Base-by-base conservation (phyloP, 192 early-diverging fungal species). In the Umbelopsis sp. region DNA sequence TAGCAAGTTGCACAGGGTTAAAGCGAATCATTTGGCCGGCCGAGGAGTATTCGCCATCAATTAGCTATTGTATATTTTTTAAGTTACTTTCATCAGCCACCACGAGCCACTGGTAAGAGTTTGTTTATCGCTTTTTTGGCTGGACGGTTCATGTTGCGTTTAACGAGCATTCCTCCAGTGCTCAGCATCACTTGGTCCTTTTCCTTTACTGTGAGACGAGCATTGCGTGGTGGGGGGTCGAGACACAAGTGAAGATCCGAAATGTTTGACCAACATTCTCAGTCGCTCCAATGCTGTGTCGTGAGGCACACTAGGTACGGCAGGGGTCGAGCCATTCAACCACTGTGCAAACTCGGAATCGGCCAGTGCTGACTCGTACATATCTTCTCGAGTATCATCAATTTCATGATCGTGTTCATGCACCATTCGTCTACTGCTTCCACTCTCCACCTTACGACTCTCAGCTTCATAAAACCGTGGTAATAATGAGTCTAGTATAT, bases 301-400 rank as follows among this genome's bases (percentile, higher is more conserved):
- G 1, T 35, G 27, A 16, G 27, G 55, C 7, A 4, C 25, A 25
- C 13, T 16, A 2, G 5, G 30, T 35, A 30, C 27, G 0, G 55
- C 27, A 10, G 55, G 33, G 2, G 16, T 13, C 2, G 55, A 30
- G 2, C 18, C 27, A 61, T 61, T 61, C 55, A 61, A n/a, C 55
- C 55, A 61, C 16, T 61, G 55, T 6, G 55, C 55, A 61, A 61
- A 61, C n/a, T 61, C 55, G 27, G 55, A 61, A 61, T 61, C 30
- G 27, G 55, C 55, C 30, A 61, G 33, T 33, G 55, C 55, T 18
- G 15, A 35, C 18, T 61, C 55, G 33, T 61, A 61, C 55, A 61
- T 61, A 18, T 61, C 55, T 25, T 61, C 55, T 12, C 55, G 9
- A 1, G 35, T 35, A 11, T 61, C 55, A 3, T 61, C 55, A 7